Evolutionary conservation across 495 filamentous ascomycete species (phyloP).

Genomic region (Daldinia loculata): DNA sequence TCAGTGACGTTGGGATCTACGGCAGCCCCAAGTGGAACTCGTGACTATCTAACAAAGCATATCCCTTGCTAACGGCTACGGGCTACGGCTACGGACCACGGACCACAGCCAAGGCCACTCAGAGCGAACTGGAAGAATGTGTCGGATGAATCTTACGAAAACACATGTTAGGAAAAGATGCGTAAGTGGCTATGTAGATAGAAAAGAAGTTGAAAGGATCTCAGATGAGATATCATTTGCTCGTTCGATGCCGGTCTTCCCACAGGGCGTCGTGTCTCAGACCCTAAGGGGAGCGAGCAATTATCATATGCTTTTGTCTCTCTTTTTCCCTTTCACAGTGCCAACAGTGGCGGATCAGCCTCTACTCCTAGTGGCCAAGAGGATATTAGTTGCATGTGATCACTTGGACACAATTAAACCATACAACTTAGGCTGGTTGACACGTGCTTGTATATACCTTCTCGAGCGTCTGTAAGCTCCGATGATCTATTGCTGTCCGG

Average conservation of each 20-base stretch:
- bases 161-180: constrained; percentile 5
- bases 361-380: constrained; percentile 28
- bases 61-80: constrained; percentile 11
- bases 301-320: constrained; percentile 42
- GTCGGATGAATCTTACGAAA: background rate
- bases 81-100: background rate
- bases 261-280: constrained; percentile 15
- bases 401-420: constrained; percentile 29
- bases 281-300: constrained; percentile 19
- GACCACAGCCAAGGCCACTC: background rate
- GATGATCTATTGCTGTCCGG: constrained; percentile 25
- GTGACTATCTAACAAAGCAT: background rate
- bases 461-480: background rate
- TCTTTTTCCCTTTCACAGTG: constrained; percentile 29
- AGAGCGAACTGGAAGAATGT: background rate
- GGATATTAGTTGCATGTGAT: constrained; percentile 42
- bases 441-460: constrained; percentile 44
- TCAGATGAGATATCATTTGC: constrained; percentile 20
- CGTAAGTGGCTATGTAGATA: constrained; percentile 7
- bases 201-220: constrained; percentile 6
- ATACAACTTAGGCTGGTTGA: constrained; percentile 32
- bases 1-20: constrained; percentile 33
- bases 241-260: constrained; percentile 20
- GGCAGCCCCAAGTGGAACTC: constrained; percentile 29
- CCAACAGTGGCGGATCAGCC: constrained; percentile 24